phyloP scores from a whole-genome alignment of 2,329 filamentous ascomycete genomes.

The Lachnellula occidentalis region DNA sequence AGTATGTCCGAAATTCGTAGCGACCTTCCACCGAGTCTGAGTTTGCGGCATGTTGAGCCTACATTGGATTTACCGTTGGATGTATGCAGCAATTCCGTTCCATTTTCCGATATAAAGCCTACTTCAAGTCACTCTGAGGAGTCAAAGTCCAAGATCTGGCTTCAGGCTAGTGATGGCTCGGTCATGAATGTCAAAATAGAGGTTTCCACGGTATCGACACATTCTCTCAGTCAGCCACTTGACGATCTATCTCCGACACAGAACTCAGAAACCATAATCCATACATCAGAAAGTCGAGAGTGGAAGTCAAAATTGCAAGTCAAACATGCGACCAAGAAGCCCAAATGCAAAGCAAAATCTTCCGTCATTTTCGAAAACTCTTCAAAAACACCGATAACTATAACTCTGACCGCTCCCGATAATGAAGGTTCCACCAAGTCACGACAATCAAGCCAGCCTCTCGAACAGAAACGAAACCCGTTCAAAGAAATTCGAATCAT shows the following conservation, averaged over 20 bases:
- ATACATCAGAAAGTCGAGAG: not conserved
- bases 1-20: too few relatives aligned
- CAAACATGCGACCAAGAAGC: not conserved
- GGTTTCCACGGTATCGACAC: not conserved
- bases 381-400: conserved; percentile 14
- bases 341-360: not conserved
- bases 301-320: not conserved
- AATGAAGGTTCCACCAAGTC: not conserved
- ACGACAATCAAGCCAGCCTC: not conserved
- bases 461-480: not conserved
- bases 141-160: not conserved
- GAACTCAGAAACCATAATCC: not conserved
- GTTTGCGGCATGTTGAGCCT: not conserved
- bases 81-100: not conserved
- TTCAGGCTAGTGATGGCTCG: not conserved
- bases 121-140: not conserved
- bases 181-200: not conserved
- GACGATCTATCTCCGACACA: not conserved
- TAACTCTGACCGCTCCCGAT: conserved; percentile 23
- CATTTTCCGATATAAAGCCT: not conserved
- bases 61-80: not conserved
- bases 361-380: conserved; percentile 10
- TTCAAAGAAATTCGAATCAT: not conserved
- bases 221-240: not conserved
- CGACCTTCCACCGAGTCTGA: not conserved